Evolutionary conservation across 192 early-diverging fungal species (phyloP), one percentile per base, ranked within the genome.

Genomic region (Irineochytrium annulatum): DNA sequence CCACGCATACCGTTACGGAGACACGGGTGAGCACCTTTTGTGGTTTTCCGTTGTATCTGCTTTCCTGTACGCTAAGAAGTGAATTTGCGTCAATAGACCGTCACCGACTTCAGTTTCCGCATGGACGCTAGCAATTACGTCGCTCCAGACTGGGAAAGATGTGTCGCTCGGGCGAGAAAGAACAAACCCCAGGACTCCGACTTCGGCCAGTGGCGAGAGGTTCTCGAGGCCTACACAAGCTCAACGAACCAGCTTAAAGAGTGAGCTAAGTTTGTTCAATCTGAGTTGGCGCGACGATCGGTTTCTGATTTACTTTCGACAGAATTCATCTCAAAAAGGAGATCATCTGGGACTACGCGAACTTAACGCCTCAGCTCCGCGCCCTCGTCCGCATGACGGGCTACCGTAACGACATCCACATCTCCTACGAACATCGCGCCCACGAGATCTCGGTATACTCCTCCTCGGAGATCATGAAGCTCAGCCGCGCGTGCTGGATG

Each of bases 341-440:
- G 19, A 55, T 79, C 14, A n/a, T 67, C 8, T 79, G 77, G 77
- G 63, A 77, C 52, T 79, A 57, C 35, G 37, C 34, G 31, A 54
- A 65, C 27, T 34, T 79, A 4, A 65, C 65, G 13, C 34, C 29
- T 34, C 20, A 52, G n/a, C 56, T 69, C 27, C 6, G 30, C 48
- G n/a, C 60, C 17, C 66, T 61, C 8, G 65, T 76, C 43, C 63
- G 74, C 2, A 3, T 28, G 27, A 49, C 57, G n/a, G 77, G 74
- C 33, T 78, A 73, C 44, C 34, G 29, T 43, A 39, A 67, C 24
- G 54, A 34, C 28, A 54, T 78, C 22, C 43, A 53, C 26, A 70
- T 78, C 35, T 37, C 70, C 11, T 78, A 59, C 51, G 55, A 57
- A 26, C 33, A 61, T 39, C 37, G 60, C 24, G 69, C 69, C 28